A percentile compares a stretch with the other conserved stretches of the same genome.
Evolutionary conservation across 805 yeast species (phyloP).

Genomic region (Metschnikowia hibisci): DNA sequence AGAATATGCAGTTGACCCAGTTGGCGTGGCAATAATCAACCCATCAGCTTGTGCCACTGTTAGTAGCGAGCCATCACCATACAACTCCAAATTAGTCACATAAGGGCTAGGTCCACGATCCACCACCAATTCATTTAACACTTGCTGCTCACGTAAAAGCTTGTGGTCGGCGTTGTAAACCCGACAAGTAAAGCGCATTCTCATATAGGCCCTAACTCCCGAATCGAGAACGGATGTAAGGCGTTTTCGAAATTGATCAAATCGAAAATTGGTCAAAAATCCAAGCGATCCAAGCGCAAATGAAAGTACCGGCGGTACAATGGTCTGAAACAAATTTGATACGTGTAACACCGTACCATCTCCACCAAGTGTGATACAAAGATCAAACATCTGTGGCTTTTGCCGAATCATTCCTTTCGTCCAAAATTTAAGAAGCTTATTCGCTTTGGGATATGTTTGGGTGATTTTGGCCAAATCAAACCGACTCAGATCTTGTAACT

Average conservation of each 20-base stretch:
- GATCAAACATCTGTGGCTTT: conserved; percentile 40
- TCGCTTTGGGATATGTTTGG: conserved; percentile 44
- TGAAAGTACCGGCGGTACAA: conserved; percentile 46
- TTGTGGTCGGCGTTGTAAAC: conserved; percentile 53
- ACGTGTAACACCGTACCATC: conserved; percentile 46
- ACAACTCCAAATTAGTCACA: conserved; percentile 83
- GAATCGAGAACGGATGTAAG: conserved; percentile 56
- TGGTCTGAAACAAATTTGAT: conserved; percentile 40
- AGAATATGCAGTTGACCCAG: conserved; percentile 95
- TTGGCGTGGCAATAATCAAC: conserved; percentile 86
- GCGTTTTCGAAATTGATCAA: conserved; percentile 62
- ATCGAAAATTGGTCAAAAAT: conserved; percentile 69
- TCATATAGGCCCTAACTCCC: conserved; percentile 70
- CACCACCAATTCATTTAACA: conserved; percentile 82
- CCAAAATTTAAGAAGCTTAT: conserved; percentile 62
- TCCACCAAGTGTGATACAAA: conserved; percentile 44
- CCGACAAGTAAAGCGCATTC: conserved; percentile 86
- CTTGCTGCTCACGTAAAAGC: conserved; percentile 64
- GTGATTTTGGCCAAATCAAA: conserved; percentile 57
- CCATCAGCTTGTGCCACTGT: conserved; percentile 96
- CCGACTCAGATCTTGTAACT: conserved; percentile 55
- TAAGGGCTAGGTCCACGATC: conserved; percentile 94
- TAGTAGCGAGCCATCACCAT: conserved; percentile 78
- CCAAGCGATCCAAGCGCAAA: conserved; percentile 44
- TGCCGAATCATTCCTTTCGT: conserved; percentile 49